Base-by-base conservation (phyloP, 2,329 filamentous ascomycete genomes). In the Aureobasidium lini region DNA sequence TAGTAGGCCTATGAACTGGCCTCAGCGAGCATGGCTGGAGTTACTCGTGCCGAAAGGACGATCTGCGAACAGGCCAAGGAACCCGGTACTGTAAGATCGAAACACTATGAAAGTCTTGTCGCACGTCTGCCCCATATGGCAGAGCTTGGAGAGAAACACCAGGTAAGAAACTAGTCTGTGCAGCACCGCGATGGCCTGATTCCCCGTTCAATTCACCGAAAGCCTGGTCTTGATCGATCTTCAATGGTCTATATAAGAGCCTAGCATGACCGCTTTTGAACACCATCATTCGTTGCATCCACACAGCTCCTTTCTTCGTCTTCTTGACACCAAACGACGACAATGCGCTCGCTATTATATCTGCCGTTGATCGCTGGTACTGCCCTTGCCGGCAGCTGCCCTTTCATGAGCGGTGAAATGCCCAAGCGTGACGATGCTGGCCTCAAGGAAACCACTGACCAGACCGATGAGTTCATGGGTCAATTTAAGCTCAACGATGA, bases 401-500 rank as follows among this genome's bases (percentile, higher is more conserved):
- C 57, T 2, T 59, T 42, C 16, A 59, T 59, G 57, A 50, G 44
- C 18, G 57, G 57, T 48, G 44, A 48, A 6, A 43, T 58, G 28
- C 23, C 23, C 16, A 59, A 59, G 46, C 57, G 57, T 32, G 46
- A 59, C 36, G 46, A 48, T 16, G 36, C 36, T 10, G 23, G 18
- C 34, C 23, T 59, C 16, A 7, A 52, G 36, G 44, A 59, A 32
- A 59, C 59, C 9, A 37, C 60, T 3, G 13, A 61, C 13, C 44
- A 52, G 13, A 48, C 32, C 6, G 40, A 59, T n/a, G 32, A 58
- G 32, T 61, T 61, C 23, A 49, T 61, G 34, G 60, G 47, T 18
- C 60, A 59, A 37, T 61, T 52, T 47, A 40, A 57, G 36, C 46
- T 59, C 54, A 48, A 59, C 13, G 60, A 61, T 36, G 52, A 46